Base-by-base conservation (phyloP, 768 basidiomycete species). In the Hypsizygus marmoreus region DNA sequence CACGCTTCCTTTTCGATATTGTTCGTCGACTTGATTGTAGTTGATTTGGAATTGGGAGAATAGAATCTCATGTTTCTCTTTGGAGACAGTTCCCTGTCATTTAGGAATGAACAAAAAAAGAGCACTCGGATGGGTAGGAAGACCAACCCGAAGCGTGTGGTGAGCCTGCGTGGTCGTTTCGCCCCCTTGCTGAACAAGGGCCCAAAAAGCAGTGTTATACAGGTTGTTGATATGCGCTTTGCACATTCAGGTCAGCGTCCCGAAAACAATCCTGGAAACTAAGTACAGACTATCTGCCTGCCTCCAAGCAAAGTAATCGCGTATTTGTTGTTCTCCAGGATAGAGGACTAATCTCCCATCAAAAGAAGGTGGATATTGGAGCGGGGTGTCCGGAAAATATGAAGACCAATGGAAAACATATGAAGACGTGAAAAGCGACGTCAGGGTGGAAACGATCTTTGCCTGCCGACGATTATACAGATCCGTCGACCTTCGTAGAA, bases 161-260 rank as follows among this genome's bases (percentile, higher is more conserved):
- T 97, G 91, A 1, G 95, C 95, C 47, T 95, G 80, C 2, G 82
- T 74, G 1, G 86, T 83, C 1, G 82, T 83, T 62, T 88, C 72
- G 0, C 85, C 87, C n/a, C 85, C 88, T 56, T 89, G 77, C 33
- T 86, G 85, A 0, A 98, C 82, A 25, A 99, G 78, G 0, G 93
- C 89, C 97, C 95, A 98, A 60, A 98, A 99, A 0, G 72, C 74
- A 0, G 97, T 97, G 60, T 99, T 99, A 70, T 98, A 95, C 17
- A 99, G 70, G 62, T 99, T 99, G 62, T 99, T 99, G 62, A 98
- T 88, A 62, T 99, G 97, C 0, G 97, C 95, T 97, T 62, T 40
- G 24, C 29, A 55, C 49, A 48, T 19, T 56, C 24, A 37, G 11
- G 22, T 40, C 25, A 47, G 40, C 26, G 17, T 30, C 36, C n/a